phyloP scores from a whole-genome alignment of 768 basidiomycete species.

The Pleurotus giganteus region DNA sequence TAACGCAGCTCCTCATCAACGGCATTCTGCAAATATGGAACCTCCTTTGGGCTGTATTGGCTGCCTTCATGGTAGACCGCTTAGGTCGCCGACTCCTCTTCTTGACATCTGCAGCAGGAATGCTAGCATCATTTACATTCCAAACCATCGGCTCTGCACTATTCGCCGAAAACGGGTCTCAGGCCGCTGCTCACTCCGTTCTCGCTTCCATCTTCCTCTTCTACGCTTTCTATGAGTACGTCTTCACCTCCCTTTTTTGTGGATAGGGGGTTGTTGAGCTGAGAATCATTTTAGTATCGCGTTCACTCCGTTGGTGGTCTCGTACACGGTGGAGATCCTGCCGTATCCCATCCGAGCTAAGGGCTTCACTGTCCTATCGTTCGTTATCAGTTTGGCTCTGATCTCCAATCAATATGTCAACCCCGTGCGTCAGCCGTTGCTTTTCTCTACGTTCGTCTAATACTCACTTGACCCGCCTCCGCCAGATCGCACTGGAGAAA shows the following conservation, averaged over 20 bases:
- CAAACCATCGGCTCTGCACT: slow-evolving; percentile 67
- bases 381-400: slow-evolving; percentile 71
- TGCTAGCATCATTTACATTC: slow-evolving; percentile 63
- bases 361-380: slow-evolving; percentile 80
- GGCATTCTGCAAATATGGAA: slow-evolving; percentile 86
- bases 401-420: slow-evolving; percentile 92
- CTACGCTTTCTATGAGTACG: slow-evolving; percentile 74
- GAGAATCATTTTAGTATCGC: slow-evolving; percentile 45
- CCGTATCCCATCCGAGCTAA: slow-evolving; percentile 83
- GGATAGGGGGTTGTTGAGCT: no score
- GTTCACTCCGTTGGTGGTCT: slow-evolving; percentile 83
- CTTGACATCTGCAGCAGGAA: slow-evolving; percentile 53
- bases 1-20: slow-evolving; percentile 73
- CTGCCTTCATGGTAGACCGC: slow-evolving; percentile 61
- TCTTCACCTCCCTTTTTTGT: slow-evolving; percentile 1
- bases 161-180: slow-evolving; percentile 41
- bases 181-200: slow-evolving; percentile 61
- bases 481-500: slow-evolving; percentile 18
- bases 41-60: slow-evolving; percentile 55
- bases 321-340: slow-evolving; percentile 87
- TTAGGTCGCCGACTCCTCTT: slow-evolving; percentile 70
- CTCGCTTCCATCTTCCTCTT: slow-evolving; percentile 85
- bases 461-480: neutral
- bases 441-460: neutral
- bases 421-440: slow-evolving; percentile 26